Conservation (phyloP, 2,329 filamentous ascomycete genomes). For the Exophiala aquamarina region DNA sequence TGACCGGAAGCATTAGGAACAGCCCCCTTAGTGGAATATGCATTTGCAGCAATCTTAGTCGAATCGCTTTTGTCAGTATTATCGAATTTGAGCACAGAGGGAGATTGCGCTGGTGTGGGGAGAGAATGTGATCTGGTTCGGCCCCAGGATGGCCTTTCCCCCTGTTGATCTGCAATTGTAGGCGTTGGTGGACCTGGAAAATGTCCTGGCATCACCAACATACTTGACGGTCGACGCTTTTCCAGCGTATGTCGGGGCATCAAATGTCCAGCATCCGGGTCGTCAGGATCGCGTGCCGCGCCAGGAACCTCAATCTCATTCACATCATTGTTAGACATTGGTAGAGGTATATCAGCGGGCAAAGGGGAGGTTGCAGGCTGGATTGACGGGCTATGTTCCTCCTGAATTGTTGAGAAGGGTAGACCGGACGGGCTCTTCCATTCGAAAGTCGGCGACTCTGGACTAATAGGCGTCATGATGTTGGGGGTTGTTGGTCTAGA, state of each 20-base stretch:
- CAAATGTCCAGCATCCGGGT: not conserved
- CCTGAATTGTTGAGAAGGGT: slow-evolving; percentile 28
- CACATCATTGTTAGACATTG: slow-evolving; percentile 66
- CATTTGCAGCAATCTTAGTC: not conserved
- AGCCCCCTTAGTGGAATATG: not conserved
- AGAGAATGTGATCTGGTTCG: slow-evolving; percentile 22
- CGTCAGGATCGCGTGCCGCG: slow-evolving; percentile 50
- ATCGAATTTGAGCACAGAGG: not conserved
- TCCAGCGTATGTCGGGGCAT: slow-evolving; percentile 9
- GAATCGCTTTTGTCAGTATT: not conserved
- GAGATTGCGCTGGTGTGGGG: slow-evolving; percentile 7
- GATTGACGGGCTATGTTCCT: slow-evolving; percentile 25
- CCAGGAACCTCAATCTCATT: slow-evolving; percentile 80
- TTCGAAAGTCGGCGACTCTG: slow-evolving; percentile 38
- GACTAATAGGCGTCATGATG: slow-evolving; percentile 27
- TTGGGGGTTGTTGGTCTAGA: slow-evolving; percentile 43
- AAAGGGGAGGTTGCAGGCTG: slow-evolving; percentile 33
- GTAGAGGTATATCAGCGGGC: slow-evolving; percentile 67
- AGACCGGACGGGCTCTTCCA: slow-evolving; percentile 34
- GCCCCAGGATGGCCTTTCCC: slow-evolving; percentile 6
- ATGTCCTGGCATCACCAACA: slow-evolving; percentile 25
- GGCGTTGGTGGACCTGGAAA: slow-evolving; percentile 11
- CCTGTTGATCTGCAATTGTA: not conserved
- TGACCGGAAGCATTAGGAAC: no score
- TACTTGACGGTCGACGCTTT: slow-evolving; percentile 19